Evolutionary conservation across 164 flowering plant species (phyloP), one percentile per base, ranked within the genome.

Genomic region (Malania oleifera): DNA sequence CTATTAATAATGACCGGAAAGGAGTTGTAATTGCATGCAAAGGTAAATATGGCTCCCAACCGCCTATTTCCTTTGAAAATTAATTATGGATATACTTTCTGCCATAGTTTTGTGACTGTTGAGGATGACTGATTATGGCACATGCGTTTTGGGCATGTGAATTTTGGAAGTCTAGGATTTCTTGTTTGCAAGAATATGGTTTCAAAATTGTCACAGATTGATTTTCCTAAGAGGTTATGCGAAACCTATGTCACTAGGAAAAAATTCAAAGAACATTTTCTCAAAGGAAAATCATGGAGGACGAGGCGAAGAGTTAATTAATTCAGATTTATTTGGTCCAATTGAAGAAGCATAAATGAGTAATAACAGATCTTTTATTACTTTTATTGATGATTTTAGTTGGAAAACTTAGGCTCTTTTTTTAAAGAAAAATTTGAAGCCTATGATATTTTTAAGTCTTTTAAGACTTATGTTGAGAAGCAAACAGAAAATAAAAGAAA

Each of bases 341-440:
- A 55, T 45, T 54, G 15, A 31, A 19, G 46, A 34, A 18, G 23
- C 7, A 37, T 54, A 52, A 1, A 9, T 19, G 1, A 31, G 51
- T 23, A 24, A 38, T 1, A 56, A 37, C 29, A 19, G n/a, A 28
- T 54, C n/a, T 23, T 40, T 60, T 23, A 4, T 55, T n/a, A n/a
- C 46, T n/a, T 48, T 67, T 29, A 61, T 24, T 24, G 65, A 60
- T 67, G 65, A 67, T 48, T 67, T 3, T 43, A 20, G 20, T 1
- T 3, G 45, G 0, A 61, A 60, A 52, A 67, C 34, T 40, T 67
- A 51, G 61, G 51, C 54, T 2, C 55, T 38, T 54, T 59, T 59
- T 27, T 7, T 66, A 10, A 11, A 14, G n/a, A 43, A 14, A 59
- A 53, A 18, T 59, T 37, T 6, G 44, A 66, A 12, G 28, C 43